Evolutionary conservation across 257 asterid genomes (phyloP).

Genomic region (Solanum dulcamara): DNA sequence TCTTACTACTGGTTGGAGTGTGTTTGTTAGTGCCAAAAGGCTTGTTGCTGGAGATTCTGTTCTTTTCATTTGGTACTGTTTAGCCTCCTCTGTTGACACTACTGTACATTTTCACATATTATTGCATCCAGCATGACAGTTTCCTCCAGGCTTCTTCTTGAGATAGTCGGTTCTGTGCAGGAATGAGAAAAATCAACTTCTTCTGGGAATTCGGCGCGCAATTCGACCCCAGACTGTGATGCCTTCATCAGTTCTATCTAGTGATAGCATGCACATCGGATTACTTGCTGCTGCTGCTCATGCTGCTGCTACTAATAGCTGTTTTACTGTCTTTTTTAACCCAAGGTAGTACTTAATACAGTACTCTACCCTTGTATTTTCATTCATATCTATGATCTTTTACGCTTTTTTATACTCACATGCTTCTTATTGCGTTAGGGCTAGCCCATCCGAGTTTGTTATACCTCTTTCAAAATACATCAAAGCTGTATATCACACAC

Average conservation of each 20-base stretch:
- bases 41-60: slow-evolving; percentile 51
- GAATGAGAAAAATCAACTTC: slow-evolving; percentile 94
- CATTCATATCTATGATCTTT: background rate
- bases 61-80: slow-evolving; percentile 45
- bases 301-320: slow-evolving; percentile 96
- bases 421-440: slow-evolving; percentile 44
- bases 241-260: slow-evolving; percentile 97
- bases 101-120: background rate
- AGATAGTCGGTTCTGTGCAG: slow-evolving; percentile 15
- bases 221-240: slow-evolving; percentile 89
- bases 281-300: slow-evolving; percentile 99
- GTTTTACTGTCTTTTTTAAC: slow-evolving; percentile 86
- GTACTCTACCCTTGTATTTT: background rate
- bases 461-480: slow-evolving; percentile 82
- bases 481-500: slow-evolving; percentile 88
- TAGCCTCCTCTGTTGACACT: background rate
- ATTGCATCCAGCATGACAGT: background rate
- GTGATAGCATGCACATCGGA: slow-evolving; percentile 99
- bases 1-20: slow-evolving; percentile 54
- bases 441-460: slow-evolving; percentile 92
- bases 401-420: background rate
- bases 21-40: slow-evolving; percentile 48
- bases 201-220: slow-evolving; percentile 91
- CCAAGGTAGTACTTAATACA: slow-evolving; percentile 47
- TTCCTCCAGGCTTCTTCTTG: background rate